Conservation (phyloP, 106 monocot species). For the Alisma plantagoaquatica region DNA sequence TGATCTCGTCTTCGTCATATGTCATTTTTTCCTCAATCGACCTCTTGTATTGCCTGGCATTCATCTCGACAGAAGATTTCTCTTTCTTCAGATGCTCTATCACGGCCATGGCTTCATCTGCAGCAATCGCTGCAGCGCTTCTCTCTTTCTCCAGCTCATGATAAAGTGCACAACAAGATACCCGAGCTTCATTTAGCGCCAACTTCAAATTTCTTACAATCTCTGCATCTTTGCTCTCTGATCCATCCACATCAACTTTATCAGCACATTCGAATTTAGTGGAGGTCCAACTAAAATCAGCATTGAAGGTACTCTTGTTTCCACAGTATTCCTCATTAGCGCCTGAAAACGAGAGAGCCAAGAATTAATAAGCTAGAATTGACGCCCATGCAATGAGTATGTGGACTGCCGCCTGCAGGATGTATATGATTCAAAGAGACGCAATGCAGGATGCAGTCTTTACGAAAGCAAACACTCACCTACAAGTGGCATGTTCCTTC, state of each 20-base stretch:
- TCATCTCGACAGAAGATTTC: constrained; percentile 69
- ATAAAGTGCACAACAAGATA: constrained; percentile 30
- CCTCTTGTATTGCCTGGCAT: constrained; percentile 54
- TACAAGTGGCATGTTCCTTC: no score
- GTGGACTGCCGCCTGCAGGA: no score
- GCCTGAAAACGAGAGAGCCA: no score
- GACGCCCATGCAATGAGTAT: no score
- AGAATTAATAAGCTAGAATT: no score
- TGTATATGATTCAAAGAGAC: no score
- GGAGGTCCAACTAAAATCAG: no score
- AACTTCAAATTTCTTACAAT: constrained; percentile 22
- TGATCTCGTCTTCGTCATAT: constrained; percentile 73
- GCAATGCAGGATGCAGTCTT: no score
- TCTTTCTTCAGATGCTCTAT: constrained; percentile 73
- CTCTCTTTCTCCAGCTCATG: constrained; percentile 83
- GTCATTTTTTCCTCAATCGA: constrained; percentile 62
- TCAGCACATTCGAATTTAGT: no score
- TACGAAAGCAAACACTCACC: no score
- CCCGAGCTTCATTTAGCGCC: constrained; percentile 36
- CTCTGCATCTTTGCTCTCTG: constrained; percentile 3
- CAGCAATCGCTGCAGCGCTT: constrained; percentile 60
- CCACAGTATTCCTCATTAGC: no score
- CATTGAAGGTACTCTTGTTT: no score
- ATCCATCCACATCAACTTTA: neutral
- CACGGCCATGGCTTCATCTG: constrained; percentile 92